phyloP scores from a whole-genome alignment of 2,329 filamentous ascomycete genomes.

The Cadophora sp. region DNA sequence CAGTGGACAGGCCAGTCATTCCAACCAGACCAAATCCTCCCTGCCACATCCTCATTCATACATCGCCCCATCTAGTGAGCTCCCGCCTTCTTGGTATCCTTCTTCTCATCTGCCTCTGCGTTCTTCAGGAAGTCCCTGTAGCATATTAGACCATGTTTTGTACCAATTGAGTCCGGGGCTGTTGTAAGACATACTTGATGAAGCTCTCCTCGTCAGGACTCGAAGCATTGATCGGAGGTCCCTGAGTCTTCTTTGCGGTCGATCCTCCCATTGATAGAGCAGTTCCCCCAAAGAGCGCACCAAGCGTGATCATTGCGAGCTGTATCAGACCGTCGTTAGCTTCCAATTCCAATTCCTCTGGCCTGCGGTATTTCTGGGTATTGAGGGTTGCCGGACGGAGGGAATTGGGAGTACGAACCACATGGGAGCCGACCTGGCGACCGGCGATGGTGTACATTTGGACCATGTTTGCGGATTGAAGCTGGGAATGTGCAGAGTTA shows the following conservation, averaged over 20 bases:
- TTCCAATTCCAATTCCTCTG: neutral
- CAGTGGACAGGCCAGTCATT: conserved; percentile 17
- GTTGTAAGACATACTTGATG: conserved; percentile 42
- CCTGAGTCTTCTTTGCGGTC: conserved; percentile 37
- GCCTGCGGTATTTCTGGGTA: neutral
- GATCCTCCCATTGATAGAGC: conserved; percentile 37
- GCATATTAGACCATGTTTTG: conserved; percentile 19
- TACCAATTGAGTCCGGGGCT: neutral
- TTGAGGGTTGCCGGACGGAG: neutral
- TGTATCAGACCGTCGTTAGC: conserved; percentile 34
- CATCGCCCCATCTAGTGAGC: conserved; percentile 15
- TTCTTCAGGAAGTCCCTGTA: conserved; percentile 38
- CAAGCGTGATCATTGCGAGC: conserved; percentile 44
- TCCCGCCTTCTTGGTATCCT: conserved; percentile 25
- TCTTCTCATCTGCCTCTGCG: conserved; percentile 33
- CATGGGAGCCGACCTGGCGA: conserved; percentile 45
- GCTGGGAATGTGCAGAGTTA: conserved; percentile 20
- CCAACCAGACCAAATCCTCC: conserved; percentile 15
- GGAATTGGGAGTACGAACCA: conserved; percentile 38
- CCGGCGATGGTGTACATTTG: conserved; percentile 43
- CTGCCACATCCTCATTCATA: conserved; percentile 5
- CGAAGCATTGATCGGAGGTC: conserved; percentile 45
- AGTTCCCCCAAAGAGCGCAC: conserved; percentile 32
- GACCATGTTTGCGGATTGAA: conserved; percentile 42
- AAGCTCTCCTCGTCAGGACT: conserved; percentile 46